Evolutionary conservation across 495 filamentous ascomycete species (phyloP), one percentile per base, ranked within the genome.

Genomic region (Penicillium taxi): DNA sequence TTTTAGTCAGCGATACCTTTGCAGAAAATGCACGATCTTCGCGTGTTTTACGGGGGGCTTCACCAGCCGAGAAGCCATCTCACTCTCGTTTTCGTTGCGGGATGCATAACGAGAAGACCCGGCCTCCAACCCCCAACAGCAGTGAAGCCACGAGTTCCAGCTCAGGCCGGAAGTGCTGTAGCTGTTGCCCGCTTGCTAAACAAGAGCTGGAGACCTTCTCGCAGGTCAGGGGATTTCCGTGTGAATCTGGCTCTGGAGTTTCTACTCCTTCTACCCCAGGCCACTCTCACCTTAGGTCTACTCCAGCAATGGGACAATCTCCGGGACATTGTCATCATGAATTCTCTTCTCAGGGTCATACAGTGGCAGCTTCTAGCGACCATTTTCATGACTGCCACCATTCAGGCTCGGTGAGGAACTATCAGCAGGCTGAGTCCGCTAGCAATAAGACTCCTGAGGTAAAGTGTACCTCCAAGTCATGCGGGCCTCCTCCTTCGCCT

Each of bases 81-180:
- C 35, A 18, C 22, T 9, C 24, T 9, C 41, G 15, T 13, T 39
- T 35, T 12, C 29, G 12, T 5, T 37, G 35, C 15, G 35, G 34
- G 24, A 27, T 24, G 4, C 24, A n/a, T n/a, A n/a, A 35, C 24
- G 28, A 37, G n/a, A 11, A 33, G 13, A 7, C 9, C 22, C n/a
- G 19, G 14, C 21, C 31, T 19, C 9, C 22, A 18, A 33, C 23
- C 3, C 20, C 27, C 21, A 29, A 21, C 31, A 26, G 3, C 26
- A 42, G 22, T 22, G 36, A 32, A 3, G 5, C 17, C 2, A 21
- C 26, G 12, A 15, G 12, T 7, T 18, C 20, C 27, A 26, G 13
- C 28, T 4, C 12, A 5, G 26, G n/a, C 26, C 21, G 14, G n/a
- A 6, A 32, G 1, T 11, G 8, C 20, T 35, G 39, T 18, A 26